A percentile compares a stretch with the other conserved stretches of the same genome.
These are phyloP conservation scores for Ophiocordyceps robertsii DNA, from an alignment of 2,329 filamentous ascomycete genomes.

Conservation along the genomic window DNA sequence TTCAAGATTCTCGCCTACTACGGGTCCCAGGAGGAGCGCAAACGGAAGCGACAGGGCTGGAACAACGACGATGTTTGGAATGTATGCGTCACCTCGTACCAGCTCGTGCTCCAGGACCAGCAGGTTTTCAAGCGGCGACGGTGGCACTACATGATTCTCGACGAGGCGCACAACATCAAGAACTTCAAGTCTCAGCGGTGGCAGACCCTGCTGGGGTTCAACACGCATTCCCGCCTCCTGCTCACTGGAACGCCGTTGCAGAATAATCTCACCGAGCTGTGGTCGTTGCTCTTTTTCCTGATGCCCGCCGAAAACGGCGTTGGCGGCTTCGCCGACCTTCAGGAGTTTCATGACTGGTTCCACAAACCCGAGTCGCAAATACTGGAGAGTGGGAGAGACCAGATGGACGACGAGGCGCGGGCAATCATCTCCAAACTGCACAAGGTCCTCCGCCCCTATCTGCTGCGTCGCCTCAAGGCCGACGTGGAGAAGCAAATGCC, in stretches of 20 bases:
- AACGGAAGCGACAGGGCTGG: constrained; percentile 85
- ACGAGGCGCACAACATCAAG: constrained; percentile 99
- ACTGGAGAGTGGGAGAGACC: constrained; percentile 81
- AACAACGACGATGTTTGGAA: constrained; percentile 90
- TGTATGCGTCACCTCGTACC: constrained; percentile 94
- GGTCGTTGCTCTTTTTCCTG: constrained; percentile 92
- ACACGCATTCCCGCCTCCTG: constrained; percentile 74
- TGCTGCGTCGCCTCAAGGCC: constrained; percentile 80
- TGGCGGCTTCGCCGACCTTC: constrained; percentile 84
- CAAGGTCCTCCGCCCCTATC: constrained; percentile 82
- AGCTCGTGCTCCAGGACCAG: constrained; percentile 87
- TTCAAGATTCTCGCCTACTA: constrained; percentile 99
- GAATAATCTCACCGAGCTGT: constrained; percentile 92
- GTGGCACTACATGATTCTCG: constrained; percentile 97
- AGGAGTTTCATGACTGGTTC: constrained; percentile 94
- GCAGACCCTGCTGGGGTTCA: constrained; percentile 90
- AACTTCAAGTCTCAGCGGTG: constrained; percentile 97
- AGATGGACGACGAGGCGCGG: constrained; percentile 87
- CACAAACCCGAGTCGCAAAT: constrained; percentile 93
- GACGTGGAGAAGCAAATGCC: constrained; percentile 99
- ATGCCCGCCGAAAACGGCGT: constrained; percentile 83
- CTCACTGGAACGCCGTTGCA: constrained; percentile 92
- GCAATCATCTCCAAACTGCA: constrained; percentile 88
- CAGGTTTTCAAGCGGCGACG: constrained; percentile 82
- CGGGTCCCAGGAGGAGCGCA: constrained; percentile 82